Conservation (phyloP, 129 eudicot genomes). For the Gnaphalium uliginosum region DNA sequence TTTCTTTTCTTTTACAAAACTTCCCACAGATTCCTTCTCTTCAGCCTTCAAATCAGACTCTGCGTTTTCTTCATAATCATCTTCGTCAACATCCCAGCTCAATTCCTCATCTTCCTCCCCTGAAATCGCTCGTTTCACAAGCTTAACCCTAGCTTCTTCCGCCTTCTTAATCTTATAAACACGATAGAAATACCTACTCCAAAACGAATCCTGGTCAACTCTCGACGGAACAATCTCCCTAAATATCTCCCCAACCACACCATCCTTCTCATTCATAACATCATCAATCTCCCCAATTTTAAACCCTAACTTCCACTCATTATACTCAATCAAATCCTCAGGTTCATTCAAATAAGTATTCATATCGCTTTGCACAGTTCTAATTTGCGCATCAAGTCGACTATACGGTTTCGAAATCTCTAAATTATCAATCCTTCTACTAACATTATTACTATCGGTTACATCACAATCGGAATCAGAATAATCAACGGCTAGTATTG, state of each 20-base stretch:
- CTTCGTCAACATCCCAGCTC: slow-evolving; percentile 91
- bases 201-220: slow-evolving; percentile 60
- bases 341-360: slow-evolving; percentile 69
- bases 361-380: slow-evolving; percentile 51
- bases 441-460: slow-evolving; percentile 14
- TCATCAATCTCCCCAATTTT: slow-evolving; percentile 49
- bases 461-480: slow-evolving; percentile 35
- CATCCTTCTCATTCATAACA: slow-evolving; percentile 41
- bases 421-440: slow-evolving; percentile 1
- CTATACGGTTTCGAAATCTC: slow-evolving; percentile 54
- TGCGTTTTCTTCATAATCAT: slow-evolving; percentile 53
- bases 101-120: slow-evolving; percentile 80
- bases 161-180: slow-evolving; percentile 57
- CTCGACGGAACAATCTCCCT: slow-evolving; percentile 56
- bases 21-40: slow-evolving; percentile 27
- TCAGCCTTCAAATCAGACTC: slow-evolving; percentile 29
- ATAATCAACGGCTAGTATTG: slow-evolving; percentile 37
- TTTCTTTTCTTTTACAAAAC: slow-evolving; percentile 11
- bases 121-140: slow-evolving; percentile 57
- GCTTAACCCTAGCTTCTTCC: slow-evolving; percentile 73
- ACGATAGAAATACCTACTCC: slow-evolving; percentile 73
- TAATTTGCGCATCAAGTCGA: slow-evolving; percentile 62
- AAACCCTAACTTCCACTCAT: slow-evolving; percentile 67
- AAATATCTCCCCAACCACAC: slow-evolving; percentile 52
- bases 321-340: slow-evolving; percentile 51